These are phyloP conservation scores for Paspalum notatum DNA, from an alignment of 176 grass and related monocot genomes.

Conservation along the genomic window DNA sequence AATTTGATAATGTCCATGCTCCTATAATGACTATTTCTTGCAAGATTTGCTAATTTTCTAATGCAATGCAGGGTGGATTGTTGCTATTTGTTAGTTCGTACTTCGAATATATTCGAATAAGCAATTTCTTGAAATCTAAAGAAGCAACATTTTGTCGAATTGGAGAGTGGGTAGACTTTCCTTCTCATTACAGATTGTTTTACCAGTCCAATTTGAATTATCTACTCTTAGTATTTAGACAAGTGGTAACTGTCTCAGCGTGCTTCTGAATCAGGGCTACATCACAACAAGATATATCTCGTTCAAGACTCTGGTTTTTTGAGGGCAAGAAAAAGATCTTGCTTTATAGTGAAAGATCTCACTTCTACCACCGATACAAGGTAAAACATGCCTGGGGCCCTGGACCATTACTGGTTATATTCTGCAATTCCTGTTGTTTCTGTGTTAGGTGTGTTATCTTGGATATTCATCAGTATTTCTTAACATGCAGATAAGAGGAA, in stretches of 20 bases:
- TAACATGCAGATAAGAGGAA: slow-evolving; percentile 76
- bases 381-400: slow-evolving; percentile 32
- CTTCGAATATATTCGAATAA: slow-evolving; percentile 84
- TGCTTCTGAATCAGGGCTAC: slow-evolving; percentile 62
- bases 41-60: slow-evolving; percentile 32
- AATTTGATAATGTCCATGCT: neutral
- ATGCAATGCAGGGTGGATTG: slow-evolving; percentile 65
- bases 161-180: slow-evolving; percentile 74
- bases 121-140: slow-evolving; percentile 80
- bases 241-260: slow-evolving; percentile 32
- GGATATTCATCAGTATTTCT: slow-evolving; percentile 22
- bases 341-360: slow-evolving; percentile 97
- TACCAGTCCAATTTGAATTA: slow-evolving; percentile 1
- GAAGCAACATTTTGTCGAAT: slow-evolving; percentile 88
- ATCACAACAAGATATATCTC: slow-evolving; percentile 85
- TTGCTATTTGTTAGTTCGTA: slow-evolving; percentile 89
- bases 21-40: slow-evolving; percentile 31
- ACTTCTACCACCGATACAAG: slow-evolving; percentile 98
- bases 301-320: slow-evolving; percentile 91
- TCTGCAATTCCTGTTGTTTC: neutral
- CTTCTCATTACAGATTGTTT: slow-evolving; percentile 27
- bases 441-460: neutral
- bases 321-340: slow-evolving; percentile 89
- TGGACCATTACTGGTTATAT: slow-evolving; percentile 9
- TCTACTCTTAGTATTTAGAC: slow-evolving; percentile 18